phyloP scores from a whole-genome alignment of 352 stramenopile species.

The Pythium utonaiense region DNA sequence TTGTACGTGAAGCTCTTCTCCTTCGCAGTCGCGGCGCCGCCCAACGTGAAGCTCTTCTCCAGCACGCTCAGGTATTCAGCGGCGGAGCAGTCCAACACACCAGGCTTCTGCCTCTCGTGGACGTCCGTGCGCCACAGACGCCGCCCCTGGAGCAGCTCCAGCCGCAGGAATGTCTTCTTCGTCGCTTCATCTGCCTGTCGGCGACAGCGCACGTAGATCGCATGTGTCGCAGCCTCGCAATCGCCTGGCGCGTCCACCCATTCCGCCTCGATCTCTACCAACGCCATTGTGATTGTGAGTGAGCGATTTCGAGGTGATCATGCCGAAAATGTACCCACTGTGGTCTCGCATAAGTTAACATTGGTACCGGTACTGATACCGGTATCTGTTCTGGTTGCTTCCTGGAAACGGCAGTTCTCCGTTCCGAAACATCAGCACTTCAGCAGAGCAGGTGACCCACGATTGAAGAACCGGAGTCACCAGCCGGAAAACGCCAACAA shows the following conservation, averaged over 20 bases:
- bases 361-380: no score
- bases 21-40: not conserved
- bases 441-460: not conserved
- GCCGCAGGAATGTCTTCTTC: conserved; percentile 12
- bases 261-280: conserved; percentile 25
- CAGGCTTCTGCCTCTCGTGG: conserved; percentile 33
- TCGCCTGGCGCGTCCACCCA: conserved; percentile 19
- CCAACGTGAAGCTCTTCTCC: conserved; percentile 18
- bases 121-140: conserved; percentile 32
- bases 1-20: conserved; percentile 35
- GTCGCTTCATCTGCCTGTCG: conserved; percentile 1
- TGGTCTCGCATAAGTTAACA: not conserved
- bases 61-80: conserved; percentile 33
- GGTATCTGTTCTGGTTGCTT: not conserved
- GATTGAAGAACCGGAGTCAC: not conserved
- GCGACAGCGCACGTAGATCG: conserved; percentile 30
- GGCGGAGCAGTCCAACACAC: conserved; percentile 38
- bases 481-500: not conserved
- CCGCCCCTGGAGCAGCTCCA: conserved; percentile 31
- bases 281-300: conserved; percentile 12
- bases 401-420: not conserved
- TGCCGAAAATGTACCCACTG: not conserved
- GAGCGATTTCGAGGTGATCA: not conserved
- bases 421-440: not conserved
- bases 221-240: not conserved